phyloP scores from a whole-genome alignment of 2,329 filamentous ascomycete species.

The Tolypocladium endophyticum region DNA sequence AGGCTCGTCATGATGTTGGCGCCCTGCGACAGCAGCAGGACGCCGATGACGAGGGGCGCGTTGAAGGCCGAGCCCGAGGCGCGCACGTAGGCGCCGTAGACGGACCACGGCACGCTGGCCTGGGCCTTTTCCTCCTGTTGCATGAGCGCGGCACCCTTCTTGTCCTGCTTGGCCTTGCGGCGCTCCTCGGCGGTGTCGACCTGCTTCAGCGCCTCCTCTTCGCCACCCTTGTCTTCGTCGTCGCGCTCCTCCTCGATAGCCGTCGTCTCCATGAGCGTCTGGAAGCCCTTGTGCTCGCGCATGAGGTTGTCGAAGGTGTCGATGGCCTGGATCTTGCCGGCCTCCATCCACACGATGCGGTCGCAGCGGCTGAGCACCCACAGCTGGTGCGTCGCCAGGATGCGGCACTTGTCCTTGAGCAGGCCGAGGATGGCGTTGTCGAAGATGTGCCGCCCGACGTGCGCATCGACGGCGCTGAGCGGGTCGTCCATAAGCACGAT shows the following conservation, averaged over 20 bases:
- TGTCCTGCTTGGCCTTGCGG: constrained; percentile 41
- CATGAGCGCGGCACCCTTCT: constrained; percentile 57
- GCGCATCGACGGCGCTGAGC: constrained; percentile 58
- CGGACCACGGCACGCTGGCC: constrained; percentile 66
- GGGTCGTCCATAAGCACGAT: constrained; percentile 62
- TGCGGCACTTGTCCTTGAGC: constrained; percentile 77
- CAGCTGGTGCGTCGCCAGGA: constrained; percentile 89
- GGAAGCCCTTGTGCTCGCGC: constrained; percentile 66
- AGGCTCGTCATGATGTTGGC: constrained; percentile 80
- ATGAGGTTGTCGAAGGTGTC: constrained; percentile 88
- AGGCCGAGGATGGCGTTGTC: constrained; percentile 89
- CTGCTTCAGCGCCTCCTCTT: constrained; percentile 25
- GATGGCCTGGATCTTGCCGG: constrained; percentile 70
- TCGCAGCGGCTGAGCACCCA: constrained; percentile 88
- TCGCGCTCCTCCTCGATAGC: constrained; percentile 54
- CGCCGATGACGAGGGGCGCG: constrained; percentile 49
- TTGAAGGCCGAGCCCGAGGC: constrained; percentile 65
- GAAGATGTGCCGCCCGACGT: constrained; percentile 69
- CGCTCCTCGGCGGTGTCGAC: background rate
- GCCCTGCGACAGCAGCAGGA: constrained; percentile 65
- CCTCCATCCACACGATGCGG: constrained; percentile 86
- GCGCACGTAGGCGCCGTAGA: constrained; percentile 67
- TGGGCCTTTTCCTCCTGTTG: constrained; percentile 61
- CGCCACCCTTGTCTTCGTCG: constrained; percentile 27
- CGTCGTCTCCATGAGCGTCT: constrained; percentile 74